Evolutionary conservation across 768 basidiomycete species (phyloP), one percentile per base, ranked within the genome.

Genomic region (Pilatotrama ljubarskyi): DNA sequence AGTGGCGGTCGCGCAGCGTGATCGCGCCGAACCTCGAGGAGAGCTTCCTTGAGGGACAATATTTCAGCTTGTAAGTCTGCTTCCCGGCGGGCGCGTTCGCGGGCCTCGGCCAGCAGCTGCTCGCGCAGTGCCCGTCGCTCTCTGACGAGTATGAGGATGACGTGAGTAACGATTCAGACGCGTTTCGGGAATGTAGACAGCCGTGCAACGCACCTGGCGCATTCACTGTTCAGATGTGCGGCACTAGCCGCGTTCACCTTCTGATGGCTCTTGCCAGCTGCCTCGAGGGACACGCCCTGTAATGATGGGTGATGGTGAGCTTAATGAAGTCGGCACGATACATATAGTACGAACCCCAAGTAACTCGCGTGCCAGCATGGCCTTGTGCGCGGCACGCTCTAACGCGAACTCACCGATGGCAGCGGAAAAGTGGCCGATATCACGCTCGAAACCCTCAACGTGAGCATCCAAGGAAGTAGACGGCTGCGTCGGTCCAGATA

Each of bases 11-110:
- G 40, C 25, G 32, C 18, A 35, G 25, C 8, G 3, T 44, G 37
- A 51, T 29, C 43, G n/a, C n/a, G 35, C 20, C 18, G 14, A 1
- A 50, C 15, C 3, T 56, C 51, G 10, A 48, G 51, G 2, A 62
- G 55, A 2, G 51, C 37, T 20, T 49, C 36, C 8, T 26, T 41
- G 4, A 57, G 55, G 1, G 40, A 20, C 10, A 42, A 24, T n/a
- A 63, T 55, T 25, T 63, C 61, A 22, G 42, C 52, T 47, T 63
- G 40, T n/a, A 63, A 47, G 3, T 51, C 55, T 4, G 42, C n/a
- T 26, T 62, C 61, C 15, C 51, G 61, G 15, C 17, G 49, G 4
- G 37, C 50, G 26, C 51, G 38, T 29, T 57, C 49, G 38, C 55
- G 50, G 2, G 25, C 29, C 3, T 52, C n/a, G 20, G 44, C 40